Percentiles rank a stretch among this genome's conserved stretches.
Conservation (phyloP, 2,329 filamentous ascomycete species). For the Cercospora sojina region DNA sequence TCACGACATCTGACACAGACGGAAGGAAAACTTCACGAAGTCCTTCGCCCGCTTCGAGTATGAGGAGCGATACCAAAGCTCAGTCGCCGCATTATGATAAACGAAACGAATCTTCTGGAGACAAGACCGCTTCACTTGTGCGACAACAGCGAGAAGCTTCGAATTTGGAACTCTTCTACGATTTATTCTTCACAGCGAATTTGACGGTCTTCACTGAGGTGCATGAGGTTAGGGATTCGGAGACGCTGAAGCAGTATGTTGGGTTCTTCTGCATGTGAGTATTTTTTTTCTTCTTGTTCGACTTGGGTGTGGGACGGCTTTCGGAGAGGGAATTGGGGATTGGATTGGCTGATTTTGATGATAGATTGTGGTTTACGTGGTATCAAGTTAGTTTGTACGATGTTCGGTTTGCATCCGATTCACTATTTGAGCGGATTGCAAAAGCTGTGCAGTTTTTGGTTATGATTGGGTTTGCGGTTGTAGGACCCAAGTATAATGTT, state of each 20-base stretch:
- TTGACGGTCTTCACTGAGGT: slow-evolving; percentile 61
- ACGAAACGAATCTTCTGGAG: not conserved
- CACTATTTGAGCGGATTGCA: slow-evolving; percentile 60
- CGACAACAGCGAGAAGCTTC: slow-evolving; percentile 49
- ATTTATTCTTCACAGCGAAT: slow-evolving; percentile 64
- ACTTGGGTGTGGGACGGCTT: not conserved
- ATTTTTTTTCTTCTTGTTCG: not conserved
- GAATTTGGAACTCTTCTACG: slow-evolving; percentile 59
- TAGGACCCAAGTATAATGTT: slow-evolving; percentile 48
- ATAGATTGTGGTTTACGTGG: slow-evolving; percentile 64
- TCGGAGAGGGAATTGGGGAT: too few species aligned
- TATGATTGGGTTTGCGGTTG: slow-evolving; percentile 65
- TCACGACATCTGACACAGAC: not conserved
- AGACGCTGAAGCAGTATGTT: slow-evolving; percentile 46
- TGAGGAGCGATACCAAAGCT: not conserved
- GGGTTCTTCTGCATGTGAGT: slow-evolving; percentile 53
- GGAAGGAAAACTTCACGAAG: not conserved
- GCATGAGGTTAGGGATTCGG: slow-evolving; percentile 55
- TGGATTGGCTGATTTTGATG: not conserved
- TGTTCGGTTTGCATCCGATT: slow-evolving; percentile 64
- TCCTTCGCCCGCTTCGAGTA: not conserved
- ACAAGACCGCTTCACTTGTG: not conserved
- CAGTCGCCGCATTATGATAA: not conserved
- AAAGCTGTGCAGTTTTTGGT: slow-evolving; percentile 62
- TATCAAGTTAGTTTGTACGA: slow-evolving; percentile 64